Conservation (phyloP, 2,329 filamentous ascomycete species). For the Whalleya microplaca region DNA sequence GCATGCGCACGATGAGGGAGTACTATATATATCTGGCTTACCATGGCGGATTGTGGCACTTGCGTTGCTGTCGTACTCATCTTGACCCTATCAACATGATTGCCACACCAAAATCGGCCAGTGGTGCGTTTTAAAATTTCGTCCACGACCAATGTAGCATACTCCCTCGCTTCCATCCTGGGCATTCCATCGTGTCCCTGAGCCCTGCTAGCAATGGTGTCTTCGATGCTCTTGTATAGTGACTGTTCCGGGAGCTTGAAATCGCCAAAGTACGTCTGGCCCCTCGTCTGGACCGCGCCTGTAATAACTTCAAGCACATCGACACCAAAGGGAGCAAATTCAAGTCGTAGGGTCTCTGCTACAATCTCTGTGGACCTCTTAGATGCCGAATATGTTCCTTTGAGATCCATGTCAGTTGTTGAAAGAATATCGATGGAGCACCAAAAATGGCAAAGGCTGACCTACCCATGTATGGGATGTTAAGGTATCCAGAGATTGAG, state of each 20-base stretch:
- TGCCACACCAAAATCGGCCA: slow-evolving; percentile 30
- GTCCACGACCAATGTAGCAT: slow-evolving; percentile 26
- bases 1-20: not conserved
- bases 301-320: slow-evolving; percentile 33
- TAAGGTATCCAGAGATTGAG: slow-evolving; percentile 30
- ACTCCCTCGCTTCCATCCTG: slow-evolving; percentile 30
- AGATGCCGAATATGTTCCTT: slow-evolving; percentile 34
- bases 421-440: not conserved
- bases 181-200: slow-evolving; percentile 28
- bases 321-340: slow-evolving; percentile 34
- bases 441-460: not conserved
- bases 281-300: slow-evolving; percentile 30
- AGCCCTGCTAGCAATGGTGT: slow-evolving; percentile 23
- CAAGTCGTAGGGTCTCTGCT: slow-evolving; percentile 34
- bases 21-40: slow-evolving; percentile 12
- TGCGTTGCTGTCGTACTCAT: slow-evolving; percentile 25
- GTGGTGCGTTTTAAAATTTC: slow-evolving; percentile 21
- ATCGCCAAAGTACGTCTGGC: slow-evolving; percentile 34
- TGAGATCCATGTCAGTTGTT: not conserved
- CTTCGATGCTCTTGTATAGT: slow-evolving; percentile 30
- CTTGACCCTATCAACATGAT: slow-evolving; percentile 21
- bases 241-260: slow-evolving; percentile 28
- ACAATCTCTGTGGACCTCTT: slow-evolving; percentile 34
- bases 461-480: slow-evolving; percentile 33
- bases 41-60: slow-evolving; percentile 29